These are phyloP conservation scores for Fusarium incarnatum DNA, from an alignment of 2,329 filamentous ascomycete genomes.

Conservation along the genomic window DNA sequence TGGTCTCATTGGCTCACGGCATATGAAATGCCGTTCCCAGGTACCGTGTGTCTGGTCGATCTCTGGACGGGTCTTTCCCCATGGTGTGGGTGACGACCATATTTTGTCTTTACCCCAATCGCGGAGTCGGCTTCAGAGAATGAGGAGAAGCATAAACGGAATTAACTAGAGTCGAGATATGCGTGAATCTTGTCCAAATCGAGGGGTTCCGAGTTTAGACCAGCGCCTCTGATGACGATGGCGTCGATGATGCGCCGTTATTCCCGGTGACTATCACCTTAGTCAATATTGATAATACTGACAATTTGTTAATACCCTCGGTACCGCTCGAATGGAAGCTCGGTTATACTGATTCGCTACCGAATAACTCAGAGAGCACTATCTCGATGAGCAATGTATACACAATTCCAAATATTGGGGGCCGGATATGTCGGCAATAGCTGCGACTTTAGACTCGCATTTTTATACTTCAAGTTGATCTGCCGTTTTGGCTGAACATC, in stretches of 20 bases:
- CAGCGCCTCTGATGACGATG: constrained; percentile 26
- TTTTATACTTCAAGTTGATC: background rate
- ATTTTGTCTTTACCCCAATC: constrained; percentile 23
- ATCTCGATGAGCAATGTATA: background rate
- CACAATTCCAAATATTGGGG: background rate
- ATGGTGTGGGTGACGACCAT: constrained; percentile 13
- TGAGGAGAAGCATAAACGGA: constrained; percentile 41
- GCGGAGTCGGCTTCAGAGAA: background rate
- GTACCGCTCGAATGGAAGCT: constrained; percentile 35
- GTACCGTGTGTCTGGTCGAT: constrained; percentile 26
- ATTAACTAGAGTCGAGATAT: constrained; percentile 1
- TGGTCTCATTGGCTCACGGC: constrained; percentile 23
- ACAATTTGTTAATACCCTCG: constrained; percentile 22
- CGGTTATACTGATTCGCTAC: constrained; percentile 13
- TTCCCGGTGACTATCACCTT: constrained; percentile 32
- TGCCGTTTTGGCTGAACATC: background rate
- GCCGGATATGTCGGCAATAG: constrained; percentile 20
- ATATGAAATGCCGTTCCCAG: constrained; percentile 22
- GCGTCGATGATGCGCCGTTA: constrained; percentile 21
- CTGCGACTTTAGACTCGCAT: background rate
- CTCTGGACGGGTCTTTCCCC: constrained; percentile 22
- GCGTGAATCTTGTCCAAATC: constrained; percentile 8
- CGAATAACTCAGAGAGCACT: background rate
- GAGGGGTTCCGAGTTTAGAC: constrained; percentile 2
- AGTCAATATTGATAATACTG: background rate